Conservation (phyloP, 495 filamentous ascomycete genomes). For the Paragyromitra xinjiangensis region DNA sequence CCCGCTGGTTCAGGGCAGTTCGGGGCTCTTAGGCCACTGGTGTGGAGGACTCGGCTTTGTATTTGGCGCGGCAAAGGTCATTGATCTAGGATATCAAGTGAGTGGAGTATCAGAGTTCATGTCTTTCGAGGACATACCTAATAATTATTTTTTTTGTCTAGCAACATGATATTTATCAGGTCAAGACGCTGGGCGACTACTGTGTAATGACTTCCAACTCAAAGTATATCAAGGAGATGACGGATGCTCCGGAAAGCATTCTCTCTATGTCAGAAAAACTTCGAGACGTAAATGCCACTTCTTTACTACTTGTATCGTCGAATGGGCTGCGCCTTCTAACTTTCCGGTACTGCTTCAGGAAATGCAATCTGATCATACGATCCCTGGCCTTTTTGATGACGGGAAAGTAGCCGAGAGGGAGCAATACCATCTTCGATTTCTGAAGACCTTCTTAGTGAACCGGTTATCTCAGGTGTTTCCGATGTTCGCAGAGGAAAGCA, state of each 20-base stretch:
- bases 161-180: slow-evolving; percentile 16
- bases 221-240: slow-evolving; percentile 13
- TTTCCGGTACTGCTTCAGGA: background rate
- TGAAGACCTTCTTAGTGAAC: slow-evolving; percentile 12
- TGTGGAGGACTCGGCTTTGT: slow-evolving; percentile 19
- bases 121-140: background rate
- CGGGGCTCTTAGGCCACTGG: slow-evolving; percentile 24
- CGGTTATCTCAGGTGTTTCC: background rate
- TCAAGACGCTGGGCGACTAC: slow-evolving; percentile 7
- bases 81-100: slow-evolving; percentile 23
- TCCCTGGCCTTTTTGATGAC: slow-evolving; percentile 10
- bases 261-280: slow-evolving; percentile 10
- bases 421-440: slow-evolving; percentile 8
- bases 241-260: slow-evolving; percentile 1
- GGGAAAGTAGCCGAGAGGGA: slow-evolving; percentile 8
- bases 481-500: background rate
- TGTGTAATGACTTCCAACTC: background rate
- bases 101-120: background rate
- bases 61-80: slow-evolving; percentile 15
- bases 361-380: slow-evolving; percentile 19
- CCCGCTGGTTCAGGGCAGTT: slow-evolving; percentile 2
- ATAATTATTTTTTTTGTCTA: background rate
- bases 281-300: background rate
- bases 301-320: background rate
- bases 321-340: background rate